phyloP scores from a whole-genome alignment of 169 alveolate species.

The Perkinsus marinus region DNA sequence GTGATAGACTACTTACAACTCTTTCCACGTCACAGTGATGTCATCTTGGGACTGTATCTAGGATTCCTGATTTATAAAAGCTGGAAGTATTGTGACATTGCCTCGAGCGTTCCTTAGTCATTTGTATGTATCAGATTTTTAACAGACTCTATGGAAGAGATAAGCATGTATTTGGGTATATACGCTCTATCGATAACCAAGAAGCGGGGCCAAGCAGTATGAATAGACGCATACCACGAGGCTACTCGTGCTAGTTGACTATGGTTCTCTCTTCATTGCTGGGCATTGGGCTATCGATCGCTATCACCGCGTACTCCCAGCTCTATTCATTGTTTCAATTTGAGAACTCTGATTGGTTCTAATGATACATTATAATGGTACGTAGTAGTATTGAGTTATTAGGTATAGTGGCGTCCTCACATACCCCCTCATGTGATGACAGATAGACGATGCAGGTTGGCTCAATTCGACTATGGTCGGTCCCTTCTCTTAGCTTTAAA shows the following conservation, averaged over 20 bases:
- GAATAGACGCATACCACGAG: neutral
- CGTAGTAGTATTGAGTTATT: neutral
- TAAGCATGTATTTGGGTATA: neutral
- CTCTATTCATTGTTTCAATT: neutral
- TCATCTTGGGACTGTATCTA: neutral
- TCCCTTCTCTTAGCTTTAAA: too few species aligned
- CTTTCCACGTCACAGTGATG: neutral
- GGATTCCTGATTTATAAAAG: neutral
- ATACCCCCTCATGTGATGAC: too few species aligned
- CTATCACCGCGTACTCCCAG: too few species aligned
- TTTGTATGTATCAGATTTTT: neutral
- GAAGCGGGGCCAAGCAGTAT: too few species aligned
- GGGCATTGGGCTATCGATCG: too few species aligned
- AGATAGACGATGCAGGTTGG: too few species aligned
- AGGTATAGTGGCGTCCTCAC: neutral
- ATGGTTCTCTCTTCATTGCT: too few species aligned
- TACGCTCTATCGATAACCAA: neutral
- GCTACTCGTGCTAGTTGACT: too few species aligned
- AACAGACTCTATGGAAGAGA: neutral
- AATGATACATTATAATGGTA: neutral
- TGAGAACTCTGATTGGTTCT: neutral
- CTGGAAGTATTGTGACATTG: neutral
- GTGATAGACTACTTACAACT: neutral
- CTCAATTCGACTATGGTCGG: too few species aligned
- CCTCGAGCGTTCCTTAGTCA: too few species aligned